A percentile compares a stretch with the other conserved stretches of the same genome.
Conservation (phyloP, 192 early-diverging fungal genomes). For the Pilaira anomala region DNA sequence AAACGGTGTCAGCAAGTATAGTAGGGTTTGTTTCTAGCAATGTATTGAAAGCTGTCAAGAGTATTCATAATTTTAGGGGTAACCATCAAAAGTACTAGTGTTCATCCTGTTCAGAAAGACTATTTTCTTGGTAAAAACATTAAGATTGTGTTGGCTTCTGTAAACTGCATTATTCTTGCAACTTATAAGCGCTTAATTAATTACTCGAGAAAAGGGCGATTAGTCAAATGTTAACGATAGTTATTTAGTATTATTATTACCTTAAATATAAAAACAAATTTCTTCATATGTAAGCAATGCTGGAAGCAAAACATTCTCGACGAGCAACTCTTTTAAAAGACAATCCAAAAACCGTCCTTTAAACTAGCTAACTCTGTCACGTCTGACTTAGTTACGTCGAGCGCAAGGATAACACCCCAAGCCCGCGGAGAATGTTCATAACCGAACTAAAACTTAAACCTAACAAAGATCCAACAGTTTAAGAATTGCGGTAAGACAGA, state of each 20-base stretch:
- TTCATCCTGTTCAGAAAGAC: not conserved
- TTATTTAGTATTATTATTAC: not conserved
- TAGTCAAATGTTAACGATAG: not conserved
- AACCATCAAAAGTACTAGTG: not conserved
- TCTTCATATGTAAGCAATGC: not conserved
- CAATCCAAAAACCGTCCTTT: not conserved
- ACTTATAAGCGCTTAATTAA: too few relatives aligned
- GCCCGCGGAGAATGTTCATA: not conserved
- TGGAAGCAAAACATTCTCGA: conserved; percentile 2
- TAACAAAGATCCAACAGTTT: conserved; percentile 4
- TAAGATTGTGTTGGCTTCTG: not conserved
- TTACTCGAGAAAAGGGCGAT: too few relatives aligned
- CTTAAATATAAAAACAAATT: not conserved
- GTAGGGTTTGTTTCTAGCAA: not conserved
- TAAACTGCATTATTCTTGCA: not conserved
- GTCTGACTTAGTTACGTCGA: conserved; percentile 1
- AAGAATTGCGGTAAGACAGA: not conserved
- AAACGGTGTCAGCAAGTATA: not conserved
- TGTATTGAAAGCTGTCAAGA: not conserved
- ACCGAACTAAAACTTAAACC: not conserved
- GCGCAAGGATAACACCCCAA: conserved; percentile 1
- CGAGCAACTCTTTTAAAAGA: conserved; percentile 3
- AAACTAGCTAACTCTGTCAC: not conserved
- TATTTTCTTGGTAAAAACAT: not conserved
- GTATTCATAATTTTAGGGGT: not conserved